These are phyloP conservation scores for Salix arbutifolia DNA, from an alignment of 345 rosid genomes.

Conservation along the genomic window DNA sequence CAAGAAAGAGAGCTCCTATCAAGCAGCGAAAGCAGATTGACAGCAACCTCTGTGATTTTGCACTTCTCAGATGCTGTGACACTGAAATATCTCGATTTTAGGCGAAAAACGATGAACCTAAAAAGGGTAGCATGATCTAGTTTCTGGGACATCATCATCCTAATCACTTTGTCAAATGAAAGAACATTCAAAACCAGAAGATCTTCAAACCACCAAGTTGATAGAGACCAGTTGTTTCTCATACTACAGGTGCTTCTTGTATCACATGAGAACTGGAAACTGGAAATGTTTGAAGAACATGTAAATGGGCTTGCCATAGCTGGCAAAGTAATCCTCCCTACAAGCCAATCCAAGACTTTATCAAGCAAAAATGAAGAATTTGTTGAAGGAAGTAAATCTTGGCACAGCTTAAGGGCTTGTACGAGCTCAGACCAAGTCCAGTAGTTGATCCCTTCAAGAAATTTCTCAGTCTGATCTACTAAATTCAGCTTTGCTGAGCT, in stretches of 20 bases:
- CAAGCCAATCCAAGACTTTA: slow-evolving; percentile 29
- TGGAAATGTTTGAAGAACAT: slow-evolving; percentile 31
- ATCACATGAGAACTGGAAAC: slow-evolving; percentile 30
- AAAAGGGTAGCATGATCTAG: slow-evolving; percentile 26
- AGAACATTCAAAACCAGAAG: slow-evolving; percentile 33
- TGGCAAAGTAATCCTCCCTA: slow-evolving; percentile 29
- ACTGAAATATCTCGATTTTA: slow-evolving; percentile 23
- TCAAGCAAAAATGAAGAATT: slow-evolving; percentile 28
- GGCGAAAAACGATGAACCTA: slow-evolving; percentile 42
- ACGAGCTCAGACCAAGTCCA: slow-evolving; percentile 63
- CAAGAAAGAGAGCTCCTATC: slow-evolving; percentile 35
- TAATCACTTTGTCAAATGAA: slow-evolving; percentile 29
- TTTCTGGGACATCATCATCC: slow-evolving; percentile 25
- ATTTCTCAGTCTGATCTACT: slow-evolving; percentile 26
- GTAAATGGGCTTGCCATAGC: slow-evolving; percentile 22
- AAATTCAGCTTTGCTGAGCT: slow-evolving; percentile 12
- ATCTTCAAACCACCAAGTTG: slow-evolving; percentile 49
- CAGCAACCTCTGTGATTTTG: slow-evolving; percentile 21
- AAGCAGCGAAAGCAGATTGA: slow-evolving; percentile 32
- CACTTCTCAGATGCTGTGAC: slow-evolving; percentile 24
- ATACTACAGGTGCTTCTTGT: slow-evolving; percentile 29
- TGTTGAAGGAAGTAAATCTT: slow-evolving; percentile 24
- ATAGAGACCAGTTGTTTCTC: slow-evolving; percentile 16
- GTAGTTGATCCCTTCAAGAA: slow-evolving; percentile 33
- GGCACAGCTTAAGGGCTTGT: slow-evolving; percentile 41